Evolutionary conservation across 306 rosid genomes (phyloP), one percentile per base, ranked within the genome.

Genomic region (Hylodesmum podocarpum): DNA sequence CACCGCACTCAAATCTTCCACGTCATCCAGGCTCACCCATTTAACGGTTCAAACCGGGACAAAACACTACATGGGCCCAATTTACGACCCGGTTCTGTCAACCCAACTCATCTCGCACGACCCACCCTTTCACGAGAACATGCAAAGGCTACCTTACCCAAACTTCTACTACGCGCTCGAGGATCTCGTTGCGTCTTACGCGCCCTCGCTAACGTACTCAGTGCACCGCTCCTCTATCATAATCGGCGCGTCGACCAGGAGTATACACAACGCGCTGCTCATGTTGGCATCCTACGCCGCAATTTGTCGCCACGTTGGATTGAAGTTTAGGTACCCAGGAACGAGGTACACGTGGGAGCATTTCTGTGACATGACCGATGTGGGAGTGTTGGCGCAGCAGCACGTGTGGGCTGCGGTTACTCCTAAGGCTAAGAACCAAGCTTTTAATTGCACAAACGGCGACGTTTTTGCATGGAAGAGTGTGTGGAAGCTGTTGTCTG

Each of bases 321-420:
- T 79, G 76, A 36, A 36, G 13, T 84, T 87, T 57, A 69, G 83
- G 43, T 87, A 71, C 62, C 78, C 75, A 0, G 82, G 86, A 12
- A 82, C 6, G 0, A 70, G 27, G 49, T 82, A 82, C 81, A 87
- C 85, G 18, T 82, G 87, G 86, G 83, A 84, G 58, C 88, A 87
- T 63, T 84, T 87, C n/a, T 87, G 85, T 1, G 86, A 84, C 58
- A 57, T 82, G 77, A 72, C 59, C 0, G 85, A 87, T 11, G 74
- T 72, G 0, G 0, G 80, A 1, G 81, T 87, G 28, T 40, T 84
- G n/a, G 88, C 86, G 0, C 43, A 87, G 66, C 90, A 84, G 2
- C 88, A 87, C 27, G 78, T 83, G 68, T 86, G 89, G 84, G 87
- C 87, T 2, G 84, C 86, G 0, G 80, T 75, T 13, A 81, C 86